Conservation (phyloP, 768 basidiomycete species). For the Suillus clintonianus region DNA sequence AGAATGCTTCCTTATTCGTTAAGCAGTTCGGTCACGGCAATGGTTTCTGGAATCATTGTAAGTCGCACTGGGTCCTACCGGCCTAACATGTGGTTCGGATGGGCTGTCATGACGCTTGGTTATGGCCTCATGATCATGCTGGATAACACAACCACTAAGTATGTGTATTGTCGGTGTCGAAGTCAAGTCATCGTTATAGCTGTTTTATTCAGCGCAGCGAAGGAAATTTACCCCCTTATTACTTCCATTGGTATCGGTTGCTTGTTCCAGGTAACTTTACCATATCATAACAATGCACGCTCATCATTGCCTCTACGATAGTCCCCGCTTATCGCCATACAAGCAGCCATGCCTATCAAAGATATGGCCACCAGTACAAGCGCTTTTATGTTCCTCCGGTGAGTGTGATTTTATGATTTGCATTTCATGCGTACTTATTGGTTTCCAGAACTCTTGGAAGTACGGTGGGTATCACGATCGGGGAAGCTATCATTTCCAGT, state of each 20-base stretch:
- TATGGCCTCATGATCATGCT: constrained; percentile 39
- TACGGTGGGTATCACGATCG: constrained; percentile 72
- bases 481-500: constrained; percentile 69
- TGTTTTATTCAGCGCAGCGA: constrained; percentile 21
- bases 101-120: constrained; percentile 33
- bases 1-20: constrained; percentile 41
- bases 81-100: constrained; percentile 31
- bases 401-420: not conserved
- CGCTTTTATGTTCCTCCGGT: constrained; percentile 36
- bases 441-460: constrained; percentile 62
- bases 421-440: not conserved
- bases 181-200: not conserved
- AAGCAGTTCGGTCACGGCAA: constrained; percentile 17
- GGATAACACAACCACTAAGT: constrained; percentile 33
- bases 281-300: not conserved
- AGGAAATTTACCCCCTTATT: constrained; percentile 35
- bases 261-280: constrained; percentile 31
- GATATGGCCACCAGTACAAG: constrained; percentile 47
- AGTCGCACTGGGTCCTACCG: constrained; percentile 30
- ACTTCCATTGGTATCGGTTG: constrained; percentile 36
- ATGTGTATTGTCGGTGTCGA: constrained; percentile 6
- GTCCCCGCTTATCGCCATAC: constrained; percentile 38
- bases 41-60: constrained; percentile 26
- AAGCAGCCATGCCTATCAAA: constrained; percentile 47
- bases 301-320: constrained; percentile 5